A percentile compares a stretch with the other conserved stretches of the same genome.
These are phyloP conservation scores for Candida takata DNA, from an alignment of 805 yeast species.

Conservation along the genomic window DNA sequence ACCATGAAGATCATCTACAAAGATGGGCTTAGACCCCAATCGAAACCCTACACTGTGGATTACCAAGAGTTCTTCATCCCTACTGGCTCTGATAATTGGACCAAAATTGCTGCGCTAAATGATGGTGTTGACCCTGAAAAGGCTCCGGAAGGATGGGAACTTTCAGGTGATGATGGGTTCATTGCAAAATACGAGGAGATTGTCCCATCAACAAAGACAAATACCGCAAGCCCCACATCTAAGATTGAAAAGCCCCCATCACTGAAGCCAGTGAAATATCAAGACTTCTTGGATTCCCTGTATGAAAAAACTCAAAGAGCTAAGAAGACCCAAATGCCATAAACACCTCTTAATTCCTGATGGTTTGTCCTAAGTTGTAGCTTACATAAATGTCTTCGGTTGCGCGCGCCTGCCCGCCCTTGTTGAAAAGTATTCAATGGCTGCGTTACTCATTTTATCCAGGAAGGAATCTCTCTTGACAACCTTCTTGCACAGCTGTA, in stretches of 20 bases:
- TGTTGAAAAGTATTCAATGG: too few relatives aligned
- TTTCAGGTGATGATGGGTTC: slow-evolving; percentile 16
- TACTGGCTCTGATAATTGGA: slow-evolving; percentile 44
- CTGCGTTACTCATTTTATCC: too few relatives aligned
- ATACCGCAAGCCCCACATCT: neutral
- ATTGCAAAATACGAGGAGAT: slow-evolving; percentile 16
- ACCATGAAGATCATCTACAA: slow-evolving; percentile 4
- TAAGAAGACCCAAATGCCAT: too few relatives aligned
- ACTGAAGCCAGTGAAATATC: neutral
- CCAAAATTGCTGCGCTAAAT: slow-evolving; percentile 37
- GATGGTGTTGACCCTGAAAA: slow-evolving; percentile 27
- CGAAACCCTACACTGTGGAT: slow-evolving; percentile 4
- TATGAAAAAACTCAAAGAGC: neutral
- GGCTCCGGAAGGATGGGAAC: slow-evolving; percentile 20
- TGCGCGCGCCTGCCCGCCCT: too few relatives aligned
- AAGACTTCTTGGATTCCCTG: slow-evolving; percentile 5
- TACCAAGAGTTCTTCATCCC: slow-evolving; percentile 34
- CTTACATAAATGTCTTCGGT: too few relatives aligned
- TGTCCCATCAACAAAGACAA: slow-evolving; percentile 4
- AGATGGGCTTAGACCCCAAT: neutral
- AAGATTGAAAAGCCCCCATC: neutral
- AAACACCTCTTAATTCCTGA: too few relatives aligned
- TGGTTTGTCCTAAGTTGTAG: too few relatives aligned
- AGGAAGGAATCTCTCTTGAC: too few relatives aligned
- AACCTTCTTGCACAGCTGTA: neutral